Conservation (phyloP, 2,329 filamentous ascomycete species). For the Xylaria sp. region DNA sequence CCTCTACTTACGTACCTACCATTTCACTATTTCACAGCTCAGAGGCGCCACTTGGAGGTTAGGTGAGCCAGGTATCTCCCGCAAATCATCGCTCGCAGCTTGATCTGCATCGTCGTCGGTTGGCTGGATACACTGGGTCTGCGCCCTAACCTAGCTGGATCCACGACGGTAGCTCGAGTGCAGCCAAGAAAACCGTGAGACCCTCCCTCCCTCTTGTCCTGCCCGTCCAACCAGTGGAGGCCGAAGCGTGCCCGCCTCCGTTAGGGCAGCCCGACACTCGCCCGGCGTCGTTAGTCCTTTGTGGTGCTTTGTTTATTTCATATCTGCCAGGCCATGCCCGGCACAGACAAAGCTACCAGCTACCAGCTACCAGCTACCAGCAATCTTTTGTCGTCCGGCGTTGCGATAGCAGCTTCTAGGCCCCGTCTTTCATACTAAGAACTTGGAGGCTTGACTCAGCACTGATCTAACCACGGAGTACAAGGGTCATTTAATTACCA, state of each 20-base stretch:
- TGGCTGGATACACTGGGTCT: slow-evolving; percentile 22
- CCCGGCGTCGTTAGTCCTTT: background rate
- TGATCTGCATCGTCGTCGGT: background rate
- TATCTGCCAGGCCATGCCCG: slow-evolving; percentile 5
- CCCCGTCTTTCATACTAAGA: background rate
- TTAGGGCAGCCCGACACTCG: slow-evolving; percentile 20
- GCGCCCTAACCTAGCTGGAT: slow-evolving; percentile 29
- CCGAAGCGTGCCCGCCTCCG: slow-evolving; percentile 25
- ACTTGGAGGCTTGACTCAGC: slow-evolving; percentile 19
- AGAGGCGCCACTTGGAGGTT: background rate
- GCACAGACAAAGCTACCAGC: slow-evolving; percentile 7
- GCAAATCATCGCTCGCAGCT: slow-evolving; percentile 13
- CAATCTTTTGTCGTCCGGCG: background rate
- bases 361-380: too few species aligned
- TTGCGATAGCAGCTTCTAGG: background rate
- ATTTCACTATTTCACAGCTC: background rate
- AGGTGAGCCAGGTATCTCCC: background rate
- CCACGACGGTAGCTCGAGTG: slow-evolving; percentile 23
- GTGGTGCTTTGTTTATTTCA: slow-evolving; percentile 19
- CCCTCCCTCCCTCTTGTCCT: slow-evolving; percentile 7
- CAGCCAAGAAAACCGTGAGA: slow-evolving; percentile 19
- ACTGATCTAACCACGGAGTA: slow-evolving; percentile 23
- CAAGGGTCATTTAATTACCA: slow-evolving; percentile 28
- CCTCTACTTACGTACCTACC: background rate
- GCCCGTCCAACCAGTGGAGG: slow-evolving; percentile 25